A percentile compares a stretch with the other conserved stretches of the same genome.
These are phyloP conservation scores for Fraxinus albicans DNA, from an alignment of 305 asterid genomes.

Conservation along the genomic window DNA sequence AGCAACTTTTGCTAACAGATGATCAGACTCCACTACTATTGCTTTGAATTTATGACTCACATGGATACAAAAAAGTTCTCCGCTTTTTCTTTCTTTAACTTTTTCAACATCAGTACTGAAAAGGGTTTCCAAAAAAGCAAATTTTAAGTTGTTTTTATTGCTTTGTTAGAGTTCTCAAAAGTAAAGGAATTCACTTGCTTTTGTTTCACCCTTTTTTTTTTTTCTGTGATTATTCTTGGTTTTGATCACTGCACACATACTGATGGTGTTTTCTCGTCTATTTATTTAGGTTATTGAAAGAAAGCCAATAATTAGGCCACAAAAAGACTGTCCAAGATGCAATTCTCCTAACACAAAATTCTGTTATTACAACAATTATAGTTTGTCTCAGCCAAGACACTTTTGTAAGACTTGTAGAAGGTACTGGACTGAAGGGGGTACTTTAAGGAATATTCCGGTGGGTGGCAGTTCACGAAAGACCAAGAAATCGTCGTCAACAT, in stretches of 20 bases:
- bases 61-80: neutral
- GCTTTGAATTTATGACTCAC: slow-evolving; percentile 20
- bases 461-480: slow-evolving; percentile 52
- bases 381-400: slow-evolving; percentile 48
- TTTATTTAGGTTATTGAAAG: slow-evolving; percentile 20
- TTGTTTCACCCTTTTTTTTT: neutral
- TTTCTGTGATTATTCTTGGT: neutral
- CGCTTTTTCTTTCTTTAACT: slow-evolving; percentile 16
- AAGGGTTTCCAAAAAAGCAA: neutral
- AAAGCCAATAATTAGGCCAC: slow-evolving; percentile 40
- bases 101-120: slow-evolving; percentile 10
- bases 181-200: neutral
- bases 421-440: slow-evolving; percentile 54
- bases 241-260: slow-evolving; percentile 8
- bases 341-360: slow-evolving; percentile 47
- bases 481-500: slow-evolving; percentile 25
- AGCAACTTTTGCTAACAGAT: slow-evolving; percentile 1
- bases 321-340: slow-evolving; percentile 51
- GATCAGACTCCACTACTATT: slow-evolving; percentile 29
- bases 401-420: slow-evolving; percentile 53
- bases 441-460: slow-evolving; percentile 47
- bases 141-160: neutral
- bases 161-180: neutral
- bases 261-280: neutral
- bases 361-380: slow-evolving; percentile 52